A percentile compares a stretch with the other conserved stretches of the same genome.
phyloP scores from a whole-genome alignment of 2,329 filamentous ascomycete genomes.

The Mycogone perniciosa region DNA sequence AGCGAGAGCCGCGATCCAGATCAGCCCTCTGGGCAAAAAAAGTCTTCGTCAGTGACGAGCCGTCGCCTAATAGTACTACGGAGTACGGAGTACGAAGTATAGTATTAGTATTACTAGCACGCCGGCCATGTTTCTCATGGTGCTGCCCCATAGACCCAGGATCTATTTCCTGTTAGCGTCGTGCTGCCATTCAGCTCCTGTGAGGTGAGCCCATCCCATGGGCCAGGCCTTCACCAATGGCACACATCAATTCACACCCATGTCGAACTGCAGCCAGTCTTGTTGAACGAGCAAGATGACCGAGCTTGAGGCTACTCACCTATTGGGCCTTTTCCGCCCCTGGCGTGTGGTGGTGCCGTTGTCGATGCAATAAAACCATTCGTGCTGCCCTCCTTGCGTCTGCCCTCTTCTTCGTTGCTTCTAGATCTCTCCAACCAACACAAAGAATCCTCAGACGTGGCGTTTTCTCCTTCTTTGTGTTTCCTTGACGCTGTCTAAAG shows the following conservation, averaged over 20 bases:
- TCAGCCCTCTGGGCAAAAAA: no score
- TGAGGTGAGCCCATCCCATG: conserved; percentile 8
- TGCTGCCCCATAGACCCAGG: conserved; percentile 7
- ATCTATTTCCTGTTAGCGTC: conserved; percentile 12
- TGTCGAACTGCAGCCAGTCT: conserved; percentile 22
- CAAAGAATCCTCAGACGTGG: neutral
- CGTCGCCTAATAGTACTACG: neutral
- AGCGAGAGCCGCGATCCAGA: no score
- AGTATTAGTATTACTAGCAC: neutral
- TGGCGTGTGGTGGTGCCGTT: neutral
- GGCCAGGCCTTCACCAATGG: conserved; percentile 7
- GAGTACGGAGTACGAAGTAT: neutral
- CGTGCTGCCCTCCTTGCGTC: neutral
- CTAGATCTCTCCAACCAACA: conserved; percentile 3
- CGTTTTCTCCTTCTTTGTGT: neutral
- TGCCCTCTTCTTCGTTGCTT: conserved; percentile 5
- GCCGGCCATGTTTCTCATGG: neutral
- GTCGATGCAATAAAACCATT: conserved; percentile 11
- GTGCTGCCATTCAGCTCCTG: conserved; percentile 10
- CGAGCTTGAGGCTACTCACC: conserved; percentile 18
- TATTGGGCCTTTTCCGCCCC: neutral
- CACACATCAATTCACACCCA: conserved; percentile 13
- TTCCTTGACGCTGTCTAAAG: neutral
- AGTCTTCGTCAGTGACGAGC: no score
- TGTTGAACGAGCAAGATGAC: conserved; percentile 16